phyloP scores from a whole-genome alignment of 495 filamentous ascomycete species.

The Penicillium simplicissimum region DNA sequence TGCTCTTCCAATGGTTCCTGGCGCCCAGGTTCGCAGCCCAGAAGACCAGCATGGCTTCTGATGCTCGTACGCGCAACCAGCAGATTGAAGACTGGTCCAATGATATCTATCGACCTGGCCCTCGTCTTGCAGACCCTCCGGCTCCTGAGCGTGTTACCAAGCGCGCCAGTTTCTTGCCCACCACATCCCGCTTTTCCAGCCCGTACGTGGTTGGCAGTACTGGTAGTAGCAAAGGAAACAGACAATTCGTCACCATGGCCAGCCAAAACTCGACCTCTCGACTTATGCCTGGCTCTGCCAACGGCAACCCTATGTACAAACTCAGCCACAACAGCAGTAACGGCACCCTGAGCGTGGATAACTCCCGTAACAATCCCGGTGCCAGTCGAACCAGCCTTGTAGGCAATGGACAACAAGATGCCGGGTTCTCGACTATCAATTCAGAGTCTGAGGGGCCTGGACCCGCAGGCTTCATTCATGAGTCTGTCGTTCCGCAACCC shows the following conservation, averaged over 20 bases:
- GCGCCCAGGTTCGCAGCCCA: slow-evolving; percentile 75
- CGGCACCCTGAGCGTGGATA: slow-evolving; percentile 52
- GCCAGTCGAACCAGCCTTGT: slow-evolving; percentile 58
- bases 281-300: slow-evolving; percentile 62
- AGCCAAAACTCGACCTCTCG: slow-evolving; percentile 82
- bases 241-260: slow-evolving; percentile 88
- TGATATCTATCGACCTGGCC: slow-evolving; percentile 91
- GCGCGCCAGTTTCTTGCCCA: slow-evolving; percentile 74
- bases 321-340: slow-evolving; percentile 68
- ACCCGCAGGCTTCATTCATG: slow-evolving; percentile 93
- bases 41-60: slow-evolving; percentile 68
- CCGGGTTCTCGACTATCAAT: slow-evolving; percentile 54
- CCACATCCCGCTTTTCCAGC: slow-evolving; percentile 92
- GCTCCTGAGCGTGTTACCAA: slow-evolving; percentile 72
- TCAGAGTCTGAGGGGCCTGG: slow-evolving; percentile 71
- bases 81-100: slow-evolving; percentile 99
- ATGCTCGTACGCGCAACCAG: slow-evolving; percentile 77
- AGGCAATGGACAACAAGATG: slow-evolving; percentile 36
- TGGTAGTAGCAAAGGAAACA: slow-evolving; percentile 44
- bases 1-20: slow-evolving; percentile 95
- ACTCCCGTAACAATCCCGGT: slow-evolving; percentile 36
- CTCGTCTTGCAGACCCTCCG: slow-evolving; percentile 69
- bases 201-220: slow-evolving; percentile 76
- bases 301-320: slow-evolving; percentile 61
- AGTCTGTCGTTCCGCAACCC: slow-evolving; percentile 95